Evolutionary conservation across 192 early-diverging fungal genomes (phyloP).

Genomic region (Mortierella hygrophila): DNA sequence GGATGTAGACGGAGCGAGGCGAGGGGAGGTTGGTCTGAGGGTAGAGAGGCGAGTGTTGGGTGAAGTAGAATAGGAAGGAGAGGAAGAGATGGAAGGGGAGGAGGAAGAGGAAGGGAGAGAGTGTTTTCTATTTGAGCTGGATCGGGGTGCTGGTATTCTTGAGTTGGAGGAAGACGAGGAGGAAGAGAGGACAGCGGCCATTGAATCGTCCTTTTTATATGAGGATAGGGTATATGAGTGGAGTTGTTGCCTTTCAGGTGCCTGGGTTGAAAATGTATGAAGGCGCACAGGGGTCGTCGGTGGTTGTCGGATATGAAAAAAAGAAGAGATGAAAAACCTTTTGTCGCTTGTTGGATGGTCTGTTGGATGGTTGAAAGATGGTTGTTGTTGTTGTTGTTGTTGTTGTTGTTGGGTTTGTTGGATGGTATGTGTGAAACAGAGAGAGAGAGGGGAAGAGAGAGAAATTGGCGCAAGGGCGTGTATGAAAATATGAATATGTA

Average conservation of each 20-base stretch:
- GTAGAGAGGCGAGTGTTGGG: constrained; percentile 1
- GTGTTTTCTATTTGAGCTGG: neutral
- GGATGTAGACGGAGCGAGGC: neutral
- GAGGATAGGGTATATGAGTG: neutral
- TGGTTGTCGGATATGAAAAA: constrained; percentile 2
- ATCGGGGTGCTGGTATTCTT: constrained; percentile 3
- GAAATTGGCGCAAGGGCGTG: neutral
- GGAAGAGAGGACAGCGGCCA: neutral
- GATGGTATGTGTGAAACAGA: constrained; percentile 4
- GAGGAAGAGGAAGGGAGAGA: constrained; percentile 4
- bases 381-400: neutral
- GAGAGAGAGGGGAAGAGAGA: neutral
- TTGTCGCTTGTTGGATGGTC: neutral
- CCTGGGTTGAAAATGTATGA: neutral
- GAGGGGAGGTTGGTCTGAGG: constrained; percentile 1
- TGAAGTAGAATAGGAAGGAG: neutral
- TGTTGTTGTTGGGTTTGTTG: neutral
- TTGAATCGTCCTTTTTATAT: neutral
- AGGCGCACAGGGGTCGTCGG: constrained; percentile 5
- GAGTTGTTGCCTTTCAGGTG: neutral
- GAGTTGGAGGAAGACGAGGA: neutral
- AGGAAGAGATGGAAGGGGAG: neutral
- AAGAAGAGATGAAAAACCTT: neutral
- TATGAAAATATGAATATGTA: neutral
- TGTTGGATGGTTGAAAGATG: neutral